Evolutionary conservation across 192 early-diverging fungal genomes (phyloP).

Genomic region (Diversispora epigaea): DNA sequence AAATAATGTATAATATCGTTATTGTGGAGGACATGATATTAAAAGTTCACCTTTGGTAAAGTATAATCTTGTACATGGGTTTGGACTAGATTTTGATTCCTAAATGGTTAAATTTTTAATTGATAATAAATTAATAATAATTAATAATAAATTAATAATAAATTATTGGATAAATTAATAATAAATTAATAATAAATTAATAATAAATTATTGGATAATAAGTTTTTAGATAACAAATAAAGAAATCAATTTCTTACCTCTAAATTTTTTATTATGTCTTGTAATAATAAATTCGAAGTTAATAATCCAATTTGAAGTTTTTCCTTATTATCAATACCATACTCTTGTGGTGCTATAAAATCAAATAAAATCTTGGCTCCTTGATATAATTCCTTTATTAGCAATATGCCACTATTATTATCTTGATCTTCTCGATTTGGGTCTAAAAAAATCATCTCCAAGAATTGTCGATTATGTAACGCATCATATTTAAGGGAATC

Average conservation of each 20-base stretch:
- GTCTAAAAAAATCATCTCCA: slow-evolving; percentile 64
- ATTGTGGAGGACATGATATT: not conserved
- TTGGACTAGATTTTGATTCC: slow-evolving; percentile 41
- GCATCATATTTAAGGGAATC: slow-evolving; percentile 97
- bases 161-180: not conserved
- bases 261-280: slow-evolving; percentile 77
- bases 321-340: slow-evolving; percentile 82
- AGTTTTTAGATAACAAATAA: not conserved
- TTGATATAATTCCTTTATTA: slow-evolving; percentile 70
- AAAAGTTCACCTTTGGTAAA: slow-evolving; percentile 80
- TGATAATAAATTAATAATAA: too few species aligned
- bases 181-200: not conserved
- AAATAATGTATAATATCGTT: not conserved
- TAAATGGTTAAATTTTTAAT: too few species aligned
- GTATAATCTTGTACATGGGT: slow-evolving; percentile 76
- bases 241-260: slow-evolving; percentile 38
- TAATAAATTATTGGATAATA: not conserved
- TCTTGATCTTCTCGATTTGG: slow-evolving; percentile 36
- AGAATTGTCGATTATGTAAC: slow-evolving; percentile 88
- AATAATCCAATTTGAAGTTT: slow-evolving; percentile 84
- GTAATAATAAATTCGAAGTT: slow-evolving; percentile 73
- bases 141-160: too few species aligned
- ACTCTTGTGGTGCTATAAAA: slow-evolving; percentile 91
- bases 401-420: slow-evolving; percentile 20
- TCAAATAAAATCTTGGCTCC: slow-evolving; percentile 88